Evolutionary conservation across 257 asterid species (phyloP).

Genomic region (Cinchona pubescens): DNA sequence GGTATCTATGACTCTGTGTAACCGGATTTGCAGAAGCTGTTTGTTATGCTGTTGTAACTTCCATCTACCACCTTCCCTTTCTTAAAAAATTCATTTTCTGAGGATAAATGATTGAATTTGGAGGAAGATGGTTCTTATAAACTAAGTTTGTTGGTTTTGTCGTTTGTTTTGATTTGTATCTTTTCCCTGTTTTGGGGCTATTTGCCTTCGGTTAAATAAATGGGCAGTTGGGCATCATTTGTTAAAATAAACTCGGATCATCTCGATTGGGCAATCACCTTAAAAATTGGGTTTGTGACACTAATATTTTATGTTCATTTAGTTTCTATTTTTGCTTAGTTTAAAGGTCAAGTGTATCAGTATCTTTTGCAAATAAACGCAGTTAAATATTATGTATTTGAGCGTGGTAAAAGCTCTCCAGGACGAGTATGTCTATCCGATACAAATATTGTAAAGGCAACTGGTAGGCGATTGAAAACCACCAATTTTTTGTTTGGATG

Average conservation of each 20-base stretch:
- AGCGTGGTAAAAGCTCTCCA: neutral
- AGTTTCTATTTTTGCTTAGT: neutral
- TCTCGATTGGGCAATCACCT: neutral
- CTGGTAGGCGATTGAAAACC: neutral
- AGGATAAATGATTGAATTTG: conserved; percentile 14
- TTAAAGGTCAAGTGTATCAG: neutral
- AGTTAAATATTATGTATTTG: neutral
- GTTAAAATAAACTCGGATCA: neutral
- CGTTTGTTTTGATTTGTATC: too few species aligned
- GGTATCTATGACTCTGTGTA: neutral
- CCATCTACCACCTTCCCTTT: neutral
- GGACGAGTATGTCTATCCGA: neutral
- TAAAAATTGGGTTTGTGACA: neutral
- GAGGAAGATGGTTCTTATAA: conserved; percentile 4
- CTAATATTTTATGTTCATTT: neutral
- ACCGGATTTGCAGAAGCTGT: conserved; percentile 15
- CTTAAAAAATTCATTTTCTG: conserved; percentile 9
- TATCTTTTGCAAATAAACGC: neutral
- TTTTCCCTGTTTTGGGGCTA: neutral
- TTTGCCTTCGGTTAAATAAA: neutral
- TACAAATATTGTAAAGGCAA: neutral
- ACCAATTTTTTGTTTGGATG: too few species aligned
- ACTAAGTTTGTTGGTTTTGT: neutral
- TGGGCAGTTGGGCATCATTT: neutral
- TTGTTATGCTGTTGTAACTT: conserved; percentile 25